A percentile compares a stretch with the other conserved stretches of the same genome.
Evolutionary conservation across 805 yeast species (phyloP).

Genomic region (Kodamaea fukazawae): DNA sequence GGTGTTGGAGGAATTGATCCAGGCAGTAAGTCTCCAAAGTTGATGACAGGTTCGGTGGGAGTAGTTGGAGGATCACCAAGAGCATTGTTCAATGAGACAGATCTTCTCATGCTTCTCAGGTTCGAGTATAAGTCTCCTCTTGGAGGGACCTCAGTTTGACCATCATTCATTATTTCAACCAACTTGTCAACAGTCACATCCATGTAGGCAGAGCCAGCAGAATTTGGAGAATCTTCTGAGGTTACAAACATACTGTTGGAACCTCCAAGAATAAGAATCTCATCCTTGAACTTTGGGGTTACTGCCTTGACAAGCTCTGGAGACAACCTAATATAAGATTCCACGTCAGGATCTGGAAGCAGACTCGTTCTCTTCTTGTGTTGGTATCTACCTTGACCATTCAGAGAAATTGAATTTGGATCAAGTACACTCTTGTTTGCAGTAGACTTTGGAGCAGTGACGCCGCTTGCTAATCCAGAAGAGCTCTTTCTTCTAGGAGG

Average conservation of each 20-base stretch:
- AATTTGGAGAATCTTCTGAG: too few relatives aligned
- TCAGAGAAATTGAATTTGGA: too few relatives aligned
- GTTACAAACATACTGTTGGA: too few relatives aligned
- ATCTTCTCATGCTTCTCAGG: too few relatives aligned
- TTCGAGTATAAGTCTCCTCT: constrained; percentile 21
- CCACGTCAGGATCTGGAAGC: background rate
- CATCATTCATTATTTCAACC: constrained; percentile 18
- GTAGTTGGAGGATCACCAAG: constrained; percentile 2
- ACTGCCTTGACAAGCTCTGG: background rate
- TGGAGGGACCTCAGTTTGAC: constrained; percentile 22
- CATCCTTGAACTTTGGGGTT: background rate
- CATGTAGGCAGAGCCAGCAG: background rate
- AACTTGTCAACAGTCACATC: constrained; percentile 12
- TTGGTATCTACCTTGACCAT: too few relatives aligned
- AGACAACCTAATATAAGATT: background rate
- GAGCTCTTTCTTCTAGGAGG: too few relatives aligned
- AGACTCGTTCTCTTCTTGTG: too few relatives aligned
- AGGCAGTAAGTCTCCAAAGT: too few relatives aligned
- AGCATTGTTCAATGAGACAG: too few relatives aligned
- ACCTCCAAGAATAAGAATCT: constrained; percentile 6
- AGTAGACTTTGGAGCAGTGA: too few relatives aligned
- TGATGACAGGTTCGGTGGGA: background rate
- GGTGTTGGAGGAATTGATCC: constrained; percentile 8
- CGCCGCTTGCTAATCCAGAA: too few relatives aligned
- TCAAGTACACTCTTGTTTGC: too few relatives aligned